phyloP scores from a whole-genome alignment of 2,329 filamentous ascomycete species.

The Phialemonium atrogriseum region DNA sequence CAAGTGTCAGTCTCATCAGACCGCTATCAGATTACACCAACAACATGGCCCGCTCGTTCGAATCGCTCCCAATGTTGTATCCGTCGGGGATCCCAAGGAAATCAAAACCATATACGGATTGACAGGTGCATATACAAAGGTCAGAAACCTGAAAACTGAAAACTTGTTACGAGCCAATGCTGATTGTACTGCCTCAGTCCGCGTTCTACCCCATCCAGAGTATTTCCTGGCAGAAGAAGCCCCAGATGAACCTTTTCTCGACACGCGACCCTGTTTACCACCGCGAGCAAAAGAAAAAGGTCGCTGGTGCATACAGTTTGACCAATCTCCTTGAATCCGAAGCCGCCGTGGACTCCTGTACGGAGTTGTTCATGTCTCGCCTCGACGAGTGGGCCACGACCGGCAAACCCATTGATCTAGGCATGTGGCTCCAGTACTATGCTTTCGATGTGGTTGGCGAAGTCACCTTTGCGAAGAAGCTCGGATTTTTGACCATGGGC shows the following conservation, averaged over 20 bases:
- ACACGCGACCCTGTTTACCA: constrained; percentile 1
- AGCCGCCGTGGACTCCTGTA: constrained; percentile 2
- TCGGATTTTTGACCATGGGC: constrained; percentile 1
- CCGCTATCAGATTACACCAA: constrained; percentile 2
- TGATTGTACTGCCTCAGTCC: not conserved
- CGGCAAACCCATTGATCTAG: constrained; percentile 1
- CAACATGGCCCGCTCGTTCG: constrained; percentile 3
- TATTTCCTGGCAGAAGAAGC: constrained; percentile 3
- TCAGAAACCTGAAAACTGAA: not conserved
- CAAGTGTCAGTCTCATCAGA: constrained; percentile 1
- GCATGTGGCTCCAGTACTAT: constrained; percentile 4
- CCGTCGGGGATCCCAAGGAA: constrained; percentile 3
- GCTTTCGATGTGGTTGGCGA: constrained; percentile 3
- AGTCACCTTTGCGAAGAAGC: constrained; percentile 3
- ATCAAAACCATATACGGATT: constrained; percentile 3
- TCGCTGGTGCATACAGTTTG: constrained; percentile 3
- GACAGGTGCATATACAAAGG: constrained; percentile 2
- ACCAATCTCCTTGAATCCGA: constrained; percentile 3
- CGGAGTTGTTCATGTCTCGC: constrained; percentile 1
- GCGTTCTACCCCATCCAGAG: constrained; percentile 4
- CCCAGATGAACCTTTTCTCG: constrained; percentile 4
- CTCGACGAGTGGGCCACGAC: constrained; percentile 2
- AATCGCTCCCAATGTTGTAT: constrained; percentile 4
- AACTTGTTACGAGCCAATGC: not conserved
- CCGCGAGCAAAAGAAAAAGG: constrained; percentile 4